A percentile compares a stretch with the other conserved stretches of the same genome.
These are phyloP conservation scores for Filobasidium wieringae DNA, from an alignment of 768 basidiomycete species.

Conservation along the genomic window DNA sequence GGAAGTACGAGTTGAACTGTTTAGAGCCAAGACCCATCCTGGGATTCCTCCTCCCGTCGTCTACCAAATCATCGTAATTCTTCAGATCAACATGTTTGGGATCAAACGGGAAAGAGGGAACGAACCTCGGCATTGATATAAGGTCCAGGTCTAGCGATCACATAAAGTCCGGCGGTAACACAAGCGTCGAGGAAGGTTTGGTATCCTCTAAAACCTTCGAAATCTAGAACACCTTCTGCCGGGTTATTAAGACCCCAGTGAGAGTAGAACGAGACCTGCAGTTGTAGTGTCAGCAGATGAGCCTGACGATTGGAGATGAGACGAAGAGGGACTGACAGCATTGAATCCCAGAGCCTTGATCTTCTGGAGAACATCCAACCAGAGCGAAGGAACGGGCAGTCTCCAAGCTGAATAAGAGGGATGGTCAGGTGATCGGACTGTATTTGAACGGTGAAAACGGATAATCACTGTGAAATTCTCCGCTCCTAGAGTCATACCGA, in stretches of 20 bases:
- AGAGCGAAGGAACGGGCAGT: slow-evolving; percentile 63
- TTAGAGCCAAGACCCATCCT: slow-evolving; percentile 11
- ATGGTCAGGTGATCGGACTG: not conserved
- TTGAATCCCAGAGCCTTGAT: slow-evolving; percentile 71
- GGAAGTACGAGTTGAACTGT: not conserved
- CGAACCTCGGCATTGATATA: slow-evolving; percentile 20
- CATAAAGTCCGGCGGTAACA: slow-evolving; percentile 59
- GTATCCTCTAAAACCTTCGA: slow-evolving; percentile 57
- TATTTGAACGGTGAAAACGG: not conserved
- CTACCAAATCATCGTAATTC: slow-evolving; percentile 51
- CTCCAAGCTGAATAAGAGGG: slow-evolving; percentile 46
- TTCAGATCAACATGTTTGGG: not conserved
- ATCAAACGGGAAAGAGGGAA: not conserved
- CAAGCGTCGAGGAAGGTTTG: slow-evolving; percentile 65
- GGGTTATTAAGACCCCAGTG: slow-evolving; percentile 61
- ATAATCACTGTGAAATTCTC: slow-evolving; percentile 56
- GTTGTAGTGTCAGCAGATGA: not conserved
- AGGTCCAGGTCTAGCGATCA: slow-evolving; percentile 62
- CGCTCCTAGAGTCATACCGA: slow-evolving; percentile 51
- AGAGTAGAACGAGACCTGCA: not conserved
- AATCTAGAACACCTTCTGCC: slow-evolving; percentile 60
- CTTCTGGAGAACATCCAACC: slow-evolving; percentile 73
- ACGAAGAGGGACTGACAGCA: slow-evolving; percentile 40
- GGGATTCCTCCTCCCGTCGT: slow-evolving; percentile 52
- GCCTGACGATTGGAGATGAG: not conserved